These are phyloP conservation scores for Inga laurina DNA, from an alignment of 306 rosid species.

Conservation along the genomic window DNA sequence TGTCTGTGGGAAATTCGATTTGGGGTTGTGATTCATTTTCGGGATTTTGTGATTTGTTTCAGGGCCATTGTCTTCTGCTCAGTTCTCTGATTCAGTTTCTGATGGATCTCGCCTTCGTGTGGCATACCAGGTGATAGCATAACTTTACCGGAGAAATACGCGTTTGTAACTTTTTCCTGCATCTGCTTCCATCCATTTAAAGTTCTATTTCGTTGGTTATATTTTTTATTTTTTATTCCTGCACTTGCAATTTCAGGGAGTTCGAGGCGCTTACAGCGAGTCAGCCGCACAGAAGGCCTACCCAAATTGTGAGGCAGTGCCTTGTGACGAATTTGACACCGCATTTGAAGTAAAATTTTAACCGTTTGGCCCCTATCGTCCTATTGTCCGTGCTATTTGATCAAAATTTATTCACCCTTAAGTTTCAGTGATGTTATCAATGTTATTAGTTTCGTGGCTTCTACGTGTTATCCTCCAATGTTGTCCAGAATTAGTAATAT, in stretches of 20 bases:
- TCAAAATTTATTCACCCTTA: not conserved
- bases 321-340: conserved; percentile 89
- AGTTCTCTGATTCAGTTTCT: conserved; percentile 49
- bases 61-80: conserved; percentile 80
- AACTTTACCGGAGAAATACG: not conserved
- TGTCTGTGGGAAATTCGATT: not conserved
- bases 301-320: conserved; percentile 94
- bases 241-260: conserved; percentile 61
- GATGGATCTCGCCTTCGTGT: conserved; percentile 80
- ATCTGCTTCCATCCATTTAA: not conserved
- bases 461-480: not conserved
- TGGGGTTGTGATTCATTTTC: not conserved
- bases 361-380: not conserved
- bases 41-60: conserved; percentile 15
- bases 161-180: not conserved
- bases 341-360: conserved; percentile 70
- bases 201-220: not conserved
- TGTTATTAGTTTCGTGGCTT: not conserved
- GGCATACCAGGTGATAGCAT: conserved; percentile 73
- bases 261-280: conserved; percentile 90
- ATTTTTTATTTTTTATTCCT: not conserved
- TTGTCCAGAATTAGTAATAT: not conserved
- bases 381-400: not conserved
- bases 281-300: conserved; percentile 92
- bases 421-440: not conserved